Conservation (phyloP, 1,284 basidiomycete species). For the Heterobasidion irregulare region DNA sequence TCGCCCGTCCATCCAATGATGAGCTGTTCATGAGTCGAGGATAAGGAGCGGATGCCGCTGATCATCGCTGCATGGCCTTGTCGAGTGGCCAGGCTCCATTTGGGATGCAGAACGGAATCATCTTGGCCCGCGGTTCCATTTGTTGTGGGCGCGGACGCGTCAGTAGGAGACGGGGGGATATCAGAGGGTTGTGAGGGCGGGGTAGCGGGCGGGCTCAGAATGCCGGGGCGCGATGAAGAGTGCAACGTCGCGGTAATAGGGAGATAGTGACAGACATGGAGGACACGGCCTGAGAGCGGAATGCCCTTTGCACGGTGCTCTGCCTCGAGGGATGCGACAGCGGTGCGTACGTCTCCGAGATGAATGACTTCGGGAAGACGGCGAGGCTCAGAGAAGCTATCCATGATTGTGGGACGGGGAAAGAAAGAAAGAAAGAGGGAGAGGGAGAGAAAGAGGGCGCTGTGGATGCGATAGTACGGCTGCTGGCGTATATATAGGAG, state of each 20-base stretch:
- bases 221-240: constrained; percentile 25
- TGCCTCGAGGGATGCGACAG: constrained; percentile 58
- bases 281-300: constrained; percentile 73
- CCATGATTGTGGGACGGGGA: constrained; percentile 23
- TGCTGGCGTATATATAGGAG: neutral
- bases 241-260: constrained; percentile 57
- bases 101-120: constrained; percentile 2
- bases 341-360: constrained; percentile 48
- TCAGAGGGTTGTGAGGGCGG: constrained; percentile 44
- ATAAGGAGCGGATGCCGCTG: constrained; percentile 83
- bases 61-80: constrained; percentile 96
- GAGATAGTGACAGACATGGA: constrained; percentile 83
- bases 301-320: constrained; percentile 62
- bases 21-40: constrained; percentile 80
- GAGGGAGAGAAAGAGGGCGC: neutral
- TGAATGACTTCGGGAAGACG: constrained; percentile 28
- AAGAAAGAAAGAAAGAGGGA: neutral
- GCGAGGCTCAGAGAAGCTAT: constrained; percentile 37
- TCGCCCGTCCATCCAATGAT: constrained; percentile 95
- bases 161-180: constrained; percentile 20
- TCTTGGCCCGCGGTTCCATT: constrained; percentile 7
- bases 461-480: too few relatives aligned
- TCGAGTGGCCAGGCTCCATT: constrained; percentile 76
- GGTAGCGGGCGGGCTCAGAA: constrained; percentile 63
- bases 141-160: constrained; percentile 4